Conservation (phyloP, 2,329 filamentous ascomycete species). For the Trichoderma aggressivum region DNA sequence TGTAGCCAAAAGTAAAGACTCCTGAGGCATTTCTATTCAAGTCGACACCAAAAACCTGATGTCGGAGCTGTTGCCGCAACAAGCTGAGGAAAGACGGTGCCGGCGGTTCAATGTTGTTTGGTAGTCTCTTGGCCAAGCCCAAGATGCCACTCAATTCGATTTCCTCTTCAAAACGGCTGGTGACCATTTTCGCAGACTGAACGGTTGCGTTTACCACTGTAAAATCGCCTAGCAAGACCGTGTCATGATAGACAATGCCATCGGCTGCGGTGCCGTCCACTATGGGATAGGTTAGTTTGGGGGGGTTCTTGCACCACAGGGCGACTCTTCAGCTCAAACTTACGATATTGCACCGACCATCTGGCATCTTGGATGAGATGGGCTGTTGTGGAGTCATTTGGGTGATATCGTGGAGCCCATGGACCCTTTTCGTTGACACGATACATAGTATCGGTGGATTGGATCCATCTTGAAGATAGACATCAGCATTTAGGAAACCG, state of each 20-base stretch:
- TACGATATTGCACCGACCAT: slow-evolving; percentile 51
- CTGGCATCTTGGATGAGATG: slow-evolving; percentile 39
- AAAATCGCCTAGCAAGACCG: slow-evolving; percentile 44
- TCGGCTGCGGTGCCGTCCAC: slow-evolving; percentile 44
- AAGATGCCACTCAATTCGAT: slow-evolving; percentile 48
- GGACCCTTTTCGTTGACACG: slow-evolving; percentile 34
- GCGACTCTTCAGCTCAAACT: slow-evolving; percentile 25
- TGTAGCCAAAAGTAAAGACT: slow-evolving; percentile 49
- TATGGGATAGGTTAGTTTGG: slow-evolving; percentile 21
- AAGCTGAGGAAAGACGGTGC: slow-evolving; percentile 45
- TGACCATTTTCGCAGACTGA: slow-evolving; percentile 46
- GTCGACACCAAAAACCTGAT: slow-evolving; percentile 49
- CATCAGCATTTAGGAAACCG: not conserved
- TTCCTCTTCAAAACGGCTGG: slow-evolving; percentile 42
- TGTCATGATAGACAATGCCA: slow-evolving; percentile 51
- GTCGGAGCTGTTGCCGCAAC: slow-evolving; percentile 39
- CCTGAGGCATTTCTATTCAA: slow-evolving; percentile 46
- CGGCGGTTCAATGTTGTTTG: slow-evolving; percentile 42
- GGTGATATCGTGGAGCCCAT: slow-evolving; percentile 41
- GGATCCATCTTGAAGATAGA: slow-evolving; percentile 45
- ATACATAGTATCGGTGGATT: slow-evolving; percentile 46
- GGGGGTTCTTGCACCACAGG: not conserved
- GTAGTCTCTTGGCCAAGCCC: slow-evolving; percentile 47
- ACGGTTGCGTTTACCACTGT: slow-evolving; percentile 44
- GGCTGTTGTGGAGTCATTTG: slow-evolving; percentile 45